Base-by-base conservation (phyloP, 176 grass and related monocot species). In the Triticum monococcum region DNA sequence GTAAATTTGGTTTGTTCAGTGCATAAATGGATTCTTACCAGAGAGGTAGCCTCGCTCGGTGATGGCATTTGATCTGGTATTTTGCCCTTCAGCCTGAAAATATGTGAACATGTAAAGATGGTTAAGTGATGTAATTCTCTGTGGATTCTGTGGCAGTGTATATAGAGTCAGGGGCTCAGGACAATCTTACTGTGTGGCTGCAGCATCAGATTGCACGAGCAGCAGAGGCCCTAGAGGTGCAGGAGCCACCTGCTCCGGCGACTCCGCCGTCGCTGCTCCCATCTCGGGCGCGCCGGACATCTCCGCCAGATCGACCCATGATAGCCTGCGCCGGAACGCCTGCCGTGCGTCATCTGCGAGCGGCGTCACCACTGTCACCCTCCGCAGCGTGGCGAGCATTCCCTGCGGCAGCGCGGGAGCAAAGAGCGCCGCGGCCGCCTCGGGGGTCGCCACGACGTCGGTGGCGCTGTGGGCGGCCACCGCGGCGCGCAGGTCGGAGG, bases 381-480 rank as follows among this genome's bases (percentile, higher is more conserved):
- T 37, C 77, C 89, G 73, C 17, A 91, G 76, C 28, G 30, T 7
- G 1, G 81, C 28, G 60, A 91, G 85, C 43, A n/a, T 83, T 25
- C 41, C 80, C 1, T 78, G 68, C 0, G 8, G 35, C 16, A 81
- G 5, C 20, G 22, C 23, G 32, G 73, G 66, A 37, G 33, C 84
- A 0, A 75, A 81, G 3, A 91, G 75, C 62, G 50, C 48, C 0
- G 75, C 85, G 1, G 32, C 83, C 0, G 13, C 79, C n/a, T 85
- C 85, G 1, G 82, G 73, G 45, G 83, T 77, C 1, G 68, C 86
- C 20, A 87, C 79, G 14, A 93, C 28, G 86, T 90, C 69, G 1
- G 86, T 90, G 24, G 84, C 88, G 14, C 66, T 37, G 37, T 88
- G 86, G 9, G 48, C 2, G 37, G 62, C 85, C 48, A 84, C 85